Evolutionary conservation across 306 rosid genomes (phyloP).

Genomic region (Lathyrus aphaca): DNA sequence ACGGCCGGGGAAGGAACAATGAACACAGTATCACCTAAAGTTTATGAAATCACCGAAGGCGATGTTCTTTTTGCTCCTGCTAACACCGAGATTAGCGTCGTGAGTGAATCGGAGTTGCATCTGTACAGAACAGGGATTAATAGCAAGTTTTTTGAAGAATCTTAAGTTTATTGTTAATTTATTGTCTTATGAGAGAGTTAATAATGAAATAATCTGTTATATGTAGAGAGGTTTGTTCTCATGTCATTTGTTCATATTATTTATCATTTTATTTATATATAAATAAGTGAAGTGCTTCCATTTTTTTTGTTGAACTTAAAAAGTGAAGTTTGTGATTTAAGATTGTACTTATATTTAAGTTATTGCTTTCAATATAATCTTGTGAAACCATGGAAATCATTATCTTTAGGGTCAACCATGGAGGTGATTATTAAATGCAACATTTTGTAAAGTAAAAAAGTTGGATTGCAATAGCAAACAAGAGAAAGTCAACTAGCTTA

Average conservation of each 20-base stretch:
- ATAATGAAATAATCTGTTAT: constrained; percentile 31
- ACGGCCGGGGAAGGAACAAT: constrained; percentile 67
- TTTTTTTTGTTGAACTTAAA: not conserved
- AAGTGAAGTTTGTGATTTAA: not conserved
- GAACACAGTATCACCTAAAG: constrained; percentile 44
- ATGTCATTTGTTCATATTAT: constrained; percentile 32
- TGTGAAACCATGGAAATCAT: not conserved
- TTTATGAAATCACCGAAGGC: constrained; percentile 61
- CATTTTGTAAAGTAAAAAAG: constrained; percentile 7
- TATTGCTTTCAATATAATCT: not conserved
- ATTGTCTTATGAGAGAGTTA: constrained; percentile 10
- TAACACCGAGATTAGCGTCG: constrained; percentile 58
- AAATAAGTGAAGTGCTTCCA: constrained; percentile 33
- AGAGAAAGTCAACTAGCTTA: constrained; percentile 15
- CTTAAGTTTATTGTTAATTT: constrained; percentile 30
- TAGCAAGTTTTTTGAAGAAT: constrained; percentile 58
- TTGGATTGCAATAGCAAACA: too few relatives aligned
- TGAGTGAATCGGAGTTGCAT: constrained; percentile 61
- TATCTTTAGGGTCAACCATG: constrained; percentile 1
- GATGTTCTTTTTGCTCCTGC: constrained; percentile 85
- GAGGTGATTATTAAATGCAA: not conserved
- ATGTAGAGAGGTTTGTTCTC: constrained; percentile 24
- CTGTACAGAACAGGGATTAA: constrained; percentile 82
- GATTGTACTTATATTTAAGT: not conserved
- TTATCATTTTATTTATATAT: constrained; percentile 10